Percentiles rank a stretch among this genome's conserved stretches.
phyloP scores from a whole-genome alignment of 2,329 filamentous ascomycete genomes.

The Pyricularia pennisetigena region DNA sequence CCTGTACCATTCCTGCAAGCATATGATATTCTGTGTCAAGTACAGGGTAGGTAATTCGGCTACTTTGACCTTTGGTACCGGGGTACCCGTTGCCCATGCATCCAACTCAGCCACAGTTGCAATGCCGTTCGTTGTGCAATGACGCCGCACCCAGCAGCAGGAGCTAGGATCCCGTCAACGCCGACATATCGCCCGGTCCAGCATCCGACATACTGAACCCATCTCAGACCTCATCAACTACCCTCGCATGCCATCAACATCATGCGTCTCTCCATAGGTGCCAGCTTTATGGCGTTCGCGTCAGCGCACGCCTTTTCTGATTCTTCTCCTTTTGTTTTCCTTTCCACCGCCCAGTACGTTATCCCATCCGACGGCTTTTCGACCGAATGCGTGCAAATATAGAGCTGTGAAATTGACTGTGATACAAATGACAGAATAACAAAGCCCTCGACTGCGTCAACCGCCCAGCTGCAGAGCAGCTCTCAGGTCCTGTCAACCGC shows the following conservation, averaged over 20 bases:
- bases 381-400: background rate
- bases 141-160: slow-evolving; percentile 1
- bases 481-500: slow-evolving; percentile 30
- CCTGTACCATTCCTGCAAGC: background rate
- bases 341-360: slow-evolving; percentile 73
- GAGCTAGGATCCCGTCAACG: slow-evolving; percentile 3
- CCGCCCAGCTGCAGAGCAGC: slow-evolving; percentile 39
- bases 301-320: slow-evolving; percentile 67
- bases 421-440: slow-evolving; percentile 16
- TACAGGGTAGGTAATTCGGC: background rate
- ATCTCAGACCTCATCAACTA: slow-evolving; percentile 8
- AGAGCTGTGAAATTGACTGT: background rate
- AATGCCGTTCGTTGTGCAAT: background rate
- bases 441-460: slow-evolving; percentile 14
- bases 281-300: slow-evolving; percentile 43
- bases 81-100: too few species aligned
- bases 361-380: background rate
- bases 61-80: background rate
- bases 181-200: background rate
- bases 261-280: slow-evolving; percentile 47
- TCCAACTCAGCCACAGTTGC: background rate
- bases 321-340: slow-evolving; percentile 80
- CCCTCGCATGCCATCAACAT: slow-evolving; percentile 8
- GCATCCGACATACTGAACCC: slow-evolving; percentile 5
- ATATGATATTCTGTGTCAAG: background rate